Evolutionary conservation across 495 filamentous ascomycete genomes (phyloP).

Genomic region (Filosporella fistucella): DNA sequence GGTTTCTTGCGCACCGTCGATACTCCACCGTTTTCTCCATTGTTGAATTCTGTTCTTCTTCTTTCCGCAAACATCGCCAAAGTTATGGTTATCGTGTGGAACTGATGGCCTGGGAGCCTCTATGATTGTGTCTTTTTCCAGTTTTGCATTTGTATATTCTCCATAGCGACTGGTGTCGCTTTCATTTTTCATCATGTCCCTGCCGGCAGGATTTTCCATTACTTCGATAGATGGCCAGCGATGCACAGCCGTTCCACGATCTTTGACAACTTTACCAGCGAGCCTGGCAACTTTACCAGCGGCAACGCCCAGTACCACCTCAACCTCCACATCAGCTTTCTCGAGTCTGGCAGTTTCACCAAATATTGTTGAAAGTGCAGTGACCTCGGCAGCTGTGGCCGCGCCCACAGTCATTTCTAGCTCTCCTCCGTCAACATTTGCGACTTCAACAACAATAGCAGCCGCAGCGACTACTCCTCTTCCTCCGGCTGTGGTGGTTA

Average conservation of each 20-base stretch:
- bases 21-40: conserved; percentile 18
- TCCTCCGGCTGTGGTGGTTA: neutral
- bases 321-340: conserved; percentile 17
- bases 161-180: conserved; percentile 20
- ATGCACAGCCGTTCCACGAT: conserved; percentile 43
- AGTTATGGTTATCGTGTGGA: conserved; percentile 8
- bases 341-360: too few species aligned
- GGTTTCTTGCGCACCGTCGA: conserved; percentile 8
- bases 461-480: conserved; percentile 1
- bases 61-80: conserved; percentile 16
- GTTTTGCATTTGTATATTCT: conserved; percentile 15
- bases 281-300: conserved; percentile 8
- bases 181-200: conserved; percentile 23
- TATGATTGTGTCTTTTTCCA: conserved; percentile 12
- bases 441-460: conserved; percentile 17
- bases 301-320: conserved; percentile 15
- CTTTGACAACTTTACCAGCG: conserved; percentile 17
- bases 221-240: conserved; percentile 39
- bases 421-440: neutral
- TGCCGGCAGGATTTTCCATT: conserved; percentile 36
- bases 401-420: neutral
- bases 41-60: conserved; percentile 21
- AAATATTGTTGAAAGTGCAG: neutral
- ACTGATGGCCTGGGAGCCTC: conserved; percentile 22
- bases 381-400: neutral